Percentiles rank a stretch among this genome's conserved stretches.
These are phyloP conservation scores for Pestalotiopsis sp. DNA, from an alignment of 2,329 filamentous ascomycete genomes.

Conservation along the genomic window DNA sequence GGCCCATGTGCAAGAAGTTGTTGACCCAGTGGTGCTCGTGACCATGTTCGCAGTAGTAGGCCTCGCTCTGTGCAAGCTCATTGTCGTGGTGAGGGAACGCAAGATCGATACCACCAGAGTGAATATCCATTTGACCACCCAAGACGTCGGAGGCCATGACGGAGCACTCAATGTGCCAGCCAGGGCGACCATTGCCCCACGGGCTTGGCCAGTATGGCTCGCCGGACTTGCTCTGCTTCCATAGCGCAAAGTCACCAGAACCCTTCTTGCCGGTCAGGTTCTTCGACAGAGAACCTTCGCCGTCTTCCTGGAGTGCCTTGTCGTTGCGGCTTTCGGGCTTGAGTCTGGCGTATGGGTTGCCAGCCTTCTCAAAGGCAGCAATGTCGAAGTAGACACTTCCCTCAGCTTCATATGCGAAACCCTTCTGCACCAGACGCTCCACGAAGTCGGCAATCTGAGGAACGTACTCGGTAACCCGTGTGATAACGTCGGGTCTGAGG, in stretches of 20 bases:
- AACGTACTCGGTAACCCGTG: slow-evolving; percentile 90
- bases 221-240: slow-evolving; percentile 90
- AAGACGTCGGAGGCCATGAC: slow-evolving; percentile 93
- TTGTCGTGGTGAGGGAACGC: slow-evolving; percentile 94
- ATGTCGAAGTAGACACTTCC: slow-evolving; percentile 97
- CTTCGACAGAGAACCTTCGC: slow-evolving; percentile 79
- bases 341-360: slow-evolving; percentile 83
- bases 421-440: slow-evolving; percentile 79
- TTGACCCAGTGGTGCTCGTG: slow-evolving; percentile 82
- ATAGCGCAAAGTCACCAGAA: slow-evolving; percentile 85
- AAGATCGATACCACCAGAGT: slow-evolving; percentile 90
- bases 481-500: slow-evolving; percentile 78
- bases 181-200: slow-evolving; percentile 87
- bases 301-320: slow-evolving; percentile 81
- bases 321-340: slow-evolving; percentile 86
- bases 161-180: slow-evolving; percentile 97
- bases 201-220: slow-evolving; percentile 89
- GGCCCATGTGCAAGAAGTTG: slow-evolving; percentile 95
- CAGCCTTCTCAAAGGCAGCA: slow-evolving; percentile 77
- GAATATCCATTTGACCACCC: slow-evolving; percentile 85
- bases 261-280: slow-evolving; percentile 69
- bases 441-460: slow-evolving; percentile 87
- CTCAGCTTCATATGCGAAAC: slow-evolving; percentile 80
- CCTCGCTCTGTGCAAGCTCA: slow-evolving; percentile 76
- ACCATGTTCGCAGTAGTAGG: slow-evolving; percentile 60